Evolutionary conservation across 495 filamentous ascomycete genomes (phyloP), one percentile per base, ranked within the genome.

Genomic region (Bacidia gigantensis): DNA sequence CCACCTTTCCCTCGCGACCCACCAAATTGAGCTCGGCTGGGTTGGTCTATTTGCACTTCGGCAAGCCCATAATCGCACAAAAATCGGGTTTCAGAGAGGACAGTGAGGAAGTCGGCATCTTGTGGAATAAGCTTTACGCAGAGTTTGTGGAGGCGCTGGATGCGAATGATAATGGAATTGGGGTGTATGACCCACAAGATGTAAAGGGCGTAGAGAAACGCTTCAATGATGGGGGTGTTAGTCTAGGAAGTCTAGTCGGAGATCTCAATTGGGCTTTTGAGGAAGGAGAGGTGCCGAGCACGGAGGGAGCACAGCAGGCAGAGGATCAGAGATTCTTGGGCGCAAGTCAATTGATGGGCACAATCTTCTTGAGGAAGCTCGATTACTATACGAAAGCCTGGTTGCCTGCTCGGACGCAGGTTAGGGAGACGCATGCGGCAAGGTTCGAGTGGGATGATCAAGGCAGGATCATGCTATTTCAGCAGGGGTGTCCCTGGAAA

Each of bases 131-230:
- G 71, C 64, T 98, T 22, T 98, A 98, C 73, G 81, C 80, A 45
- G 83, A 85, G 61, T 95, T 97, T 67, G 79, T 98, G 67, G 92
- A 98, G 69, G 87, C 92, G 17, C 79, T 98, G 39, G 92, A 98
- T 68, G 92, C 89, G 51, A 89, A 97, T 65, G 92, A 98, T 71
- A 98, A 98, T 67, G 92, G 92, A 55, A 84, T 98, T 62, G 76
- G 76, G 17, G 79, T 67, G 40, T 95, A 95, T 66, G 85, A 90
- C 59, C 63, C 79, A 1, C 72, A 72, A 5, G 78, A 69, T 3
- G 75, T 76, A 9, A 82, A 84, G 1, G 79, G 77, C 11, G 60
- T 95, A 40, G 66, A 85, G 64, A 89, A 87, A 69, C 75, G 79
- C 50, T 98, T 95, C 66, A 80, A 79, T 52, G 75, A 88, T 56